Percentiles rank a stretch among this genome's conserved stretches.
Evolutionary conservation across 1,139 yeast species (phyloP).

Genomic region (Zygoascus sp.): DNA sequence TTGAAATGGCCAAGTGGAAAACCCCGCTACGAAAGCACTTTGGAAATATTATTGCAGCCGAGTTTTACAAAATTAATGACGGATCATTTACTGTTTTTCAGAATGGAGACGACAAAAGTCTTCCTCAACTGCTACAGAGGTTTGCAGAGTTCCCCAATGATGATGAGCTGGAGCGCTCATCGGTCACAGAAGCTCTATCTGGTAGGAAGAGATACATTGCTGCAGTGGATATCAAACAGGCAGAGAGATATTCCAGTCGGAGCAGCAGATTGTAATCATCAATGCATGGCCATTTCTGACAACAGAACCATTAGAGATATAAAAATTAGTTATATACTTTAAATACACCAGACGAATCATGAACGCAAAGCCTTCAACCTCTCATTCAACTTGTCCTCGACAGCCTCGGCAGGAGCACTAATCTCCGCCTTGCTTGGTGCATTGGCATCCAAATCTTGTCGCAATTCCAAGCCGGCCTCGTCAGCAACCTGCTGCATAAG

Average conservation of each 20-base stretch:
- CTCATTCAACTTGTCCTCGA: constrained; percentile 84
- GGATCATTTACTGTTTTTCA: constrained; percentile 12
- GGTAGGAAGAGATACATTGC: background rate
- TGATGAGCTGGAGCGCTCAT: background rate
- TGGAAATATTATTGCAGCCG: constrained; percentile 20
- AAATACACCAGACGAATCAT: constrained; percentile 17
- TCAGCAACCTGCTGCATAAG: constrained; percentile 93
- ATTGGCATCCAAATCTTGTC: constrained; percentile 63
- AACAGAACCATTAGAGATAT: background rate
- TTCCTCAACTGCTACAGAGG: background rate
- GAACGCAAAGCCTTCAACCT: constrained; percentile 75
- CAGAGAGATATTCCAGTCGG: background rate
- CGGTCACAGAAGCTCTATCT: background rate
- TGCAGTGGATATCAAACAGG: background rate
- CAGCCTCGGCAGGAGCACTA: constrained; percentile 57
- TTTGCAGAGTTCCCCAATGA: background rate
- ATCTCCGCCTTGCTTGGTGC: constrained; percentile 36
- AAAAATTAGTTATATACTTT: background rate
- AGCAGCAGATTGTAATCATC: background rate
- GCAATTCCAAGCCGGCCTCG: constrained; percentile 93
- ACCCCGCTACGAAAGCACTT: constrained; percentile 21
- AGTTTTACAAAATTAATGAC: constrained; percentile 13
- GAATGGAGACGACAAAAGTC: background rate
- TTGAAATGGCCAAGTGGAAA: constrained; percentile 25
- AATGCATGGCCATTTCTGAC: too few relatives aligned